Evolutionary conservation across 768 basidiomycete species (phyloP), one percentile per base, ranked within the genome.

Genomic region (Stropharia rugosoannulata): DNA sequence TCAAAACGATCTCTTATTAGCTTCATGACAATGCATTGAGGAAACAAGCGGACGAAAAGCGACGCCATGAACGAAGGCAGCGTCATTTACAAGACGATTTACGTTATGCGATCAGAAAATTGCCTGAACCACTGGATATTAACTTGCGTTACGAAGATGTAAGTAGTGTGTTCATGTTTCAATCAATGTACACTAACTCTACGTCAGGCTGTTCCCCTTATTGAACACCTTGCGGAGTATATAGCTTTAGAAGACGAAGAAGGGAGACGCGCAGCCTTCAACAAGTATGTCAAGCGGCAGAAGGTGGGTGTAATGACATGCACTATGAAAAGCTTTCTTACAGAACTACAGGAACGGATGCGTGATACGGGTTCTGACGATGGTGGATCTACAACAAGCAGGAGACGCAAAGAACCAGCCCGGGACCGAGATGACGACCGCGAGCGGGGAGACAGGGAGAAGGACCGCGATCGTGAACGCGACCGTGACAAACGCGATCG

Each of bases 31-130:
- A 79, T 53, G 88, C 89, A 11, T 57, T 84, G 40, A 89, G 85
- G 69, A 86, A 86, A 59, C 87, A 89, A 36, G 88, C 89, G 2
- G 91, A 94, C 13, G 97, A 98, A 69, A 91, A 85, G 68, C 79
- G 87, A n/a, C 83, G 93, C 36, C 74, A 85, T 0, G 97, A 98
- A 71, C 81, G 94, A 55, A 86, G 81, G 64, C 85, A 88, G 55
- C 82, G 95, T 25, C 90, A 96, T 69, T 72, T 93, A 59, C 93
- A 97, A 65, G 97, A 99, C 70, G 97, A 98, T 66, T 77, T 99
- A 37, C 87, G 97, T 5, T 97, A 98, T 73, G 97, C 95, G 0
- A 77, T 98, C 60, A 94, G 91, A 74, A 96, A 96, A 68, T 76
- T 96, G 6, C 69, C 90, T 0, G 91, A 95, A 47, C 82, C 91